Conservation (phyloP, 768 basidiomycete genomes). For the Boletus rufocinnamomeus region DNA sequence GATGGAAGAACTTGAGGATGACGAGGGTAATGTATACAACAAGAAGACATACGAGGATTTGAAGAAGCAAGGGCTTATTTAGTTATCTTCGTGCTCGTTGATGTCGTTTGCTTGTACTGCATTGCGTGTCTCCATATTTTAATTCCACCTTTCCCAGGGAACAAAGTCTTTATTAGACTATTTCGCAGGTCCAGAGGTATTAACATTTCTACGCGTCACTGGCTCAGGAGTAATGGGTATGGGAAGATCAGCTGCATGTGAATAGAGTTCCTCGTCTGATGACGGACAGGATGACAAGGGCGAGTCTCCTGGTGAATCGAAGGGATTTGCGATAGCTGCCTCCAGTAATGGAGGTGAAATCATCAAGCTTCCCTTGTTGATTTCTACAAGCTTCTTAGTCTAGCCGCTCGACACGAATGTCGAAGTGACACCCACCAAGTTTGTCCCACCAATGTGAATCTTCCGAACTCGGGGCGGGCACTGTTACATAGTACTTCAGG, state of each 20-base stretch:
- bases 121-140: constrained; percentile 3
- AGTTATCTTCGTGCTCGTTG: constrained; percentile 10
- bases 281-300: constrained; percentile 75
- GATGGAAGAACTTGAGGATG: constrained; percentile 98
- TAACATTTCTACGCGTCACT: constrained; percentile 6
- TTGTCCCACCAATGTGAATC: constrained; percentile 78
- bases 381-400: constrained; percentile 15
- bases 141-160: background rate
- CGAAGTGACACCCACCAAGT: constrained; percentile 48
- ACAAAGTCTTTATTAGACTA: constrained; percentile 4
- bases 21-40: constrained; percentile 98
- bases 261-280: constrained; percentile 84
- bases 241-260: constrained; percentile 68
- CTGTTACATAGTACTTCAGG: constrained; percentile 40
- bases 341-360: constrained; percentile 45
- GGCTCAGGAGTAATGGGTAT: constrained; percentile 56
- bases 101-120: constrained; percentile 6
- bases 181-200: constrained; percentile 10
- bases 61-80: constrained; percentile 93
- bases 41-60: constrained; percentile 97
- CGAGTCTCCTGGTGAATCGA: constrained; percentile 67
- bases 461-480: constrained; percentile 84
- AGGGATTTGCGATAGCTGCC: constrained; percentile 60
- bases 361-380: constrained; percentile 18
- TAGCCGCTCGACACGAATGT: background rate